Conservation (phyloP, 495 filamentous ascomycete genomes). For the Trichoderma orchidacearum region DNA sequence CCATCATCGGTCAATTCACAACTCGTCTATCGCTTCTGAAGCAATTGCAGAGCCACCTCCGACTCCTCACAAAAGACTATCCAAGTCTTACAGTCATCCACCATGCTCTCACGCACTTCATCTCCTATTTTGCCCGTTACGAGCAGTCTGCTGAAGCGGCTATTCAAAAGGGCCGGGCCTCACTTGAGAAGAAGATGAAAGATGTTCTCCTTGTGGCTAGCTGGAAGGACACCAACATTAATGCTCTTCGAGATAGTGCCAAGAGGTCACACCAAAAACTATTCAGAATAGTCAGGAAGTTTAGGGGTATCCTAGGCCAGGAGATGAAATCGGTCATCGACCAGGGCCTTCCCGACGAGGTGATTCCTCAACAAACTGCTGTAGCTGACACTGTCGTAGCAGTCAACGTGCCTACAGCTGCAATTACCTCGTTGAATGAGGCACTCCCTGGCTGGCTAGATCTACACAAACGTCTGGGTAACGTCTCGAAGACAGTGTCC, state of each 20-base stretch:
- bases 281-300: constrained; percentile 82
- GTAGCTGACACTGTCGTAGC: neutral
- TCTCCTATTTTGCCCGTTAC: constrained; percentile 57
- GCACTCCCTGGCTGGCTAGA: constrained; percentile 1
- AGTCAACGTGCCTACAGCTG: constrained; percentile 3
- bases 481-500: constrained; percentile 47
- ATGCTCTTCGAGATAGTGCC: constrained; percentile 74
- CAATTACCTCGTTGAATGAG: constrained; percentile 9
- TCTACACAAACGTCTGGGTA: constrained; percentile 28
- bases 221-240: constrained; percentile 95
- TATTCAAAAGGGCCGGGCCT: constrained; percentile 45
- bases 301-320: constrained; percentile 59
- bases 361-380: neutral
- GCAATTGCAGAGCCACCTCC: constrained; percentile 53
- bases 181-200: constrained; percentile 74
- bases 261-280: constrained; percentile 82
- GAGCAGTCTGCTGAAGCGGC: constrained; percentile 44
- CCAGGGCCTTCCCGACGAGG: constrained; percentile 48
- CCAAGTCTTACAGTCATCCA: constrained; percentile 35
- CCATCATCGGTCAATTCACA: constrained; percentile 66
- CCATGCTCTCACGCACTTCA: constrained; percentile 62
- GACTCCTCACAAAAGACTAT: constrained; percentile 40
- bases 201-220: constrained; percentile 78
- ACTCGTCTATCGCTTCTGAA: constrained; percentile 57
- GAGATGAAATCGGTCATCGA: constrained; percentile 50